Conservation (phyloP, 306 rosid genomes). For the Gleditsia sinensis region DNA sequence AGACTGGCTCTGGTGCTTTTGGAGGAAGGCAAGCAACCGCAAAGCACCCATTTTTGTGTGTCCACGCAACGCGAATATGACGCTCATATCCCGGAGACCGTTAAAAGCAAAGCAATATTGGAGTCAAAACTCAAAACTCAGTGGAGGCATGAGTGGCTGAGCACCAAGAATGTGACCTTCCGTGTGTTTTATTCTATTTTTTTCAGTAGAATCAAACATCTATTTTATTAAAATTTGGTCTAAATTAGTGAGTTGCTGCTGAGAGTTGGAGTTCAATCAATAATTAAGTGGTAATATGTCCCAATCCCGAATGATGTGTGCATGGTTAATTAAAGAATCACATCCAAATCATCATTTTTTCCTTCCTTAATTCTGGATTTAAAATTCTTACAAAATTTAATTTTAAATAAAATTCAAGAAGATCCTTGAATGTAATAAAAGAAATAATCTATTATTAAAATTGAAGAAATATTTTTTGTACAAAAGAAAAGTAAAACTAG, state of each 20-base stretch:
- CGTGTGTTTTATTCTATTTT: neutral
- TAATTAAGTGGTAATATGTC: neutral
- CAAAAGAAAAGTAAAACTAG: too few species aligned
- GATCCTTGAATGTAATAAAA: too few species aligned
- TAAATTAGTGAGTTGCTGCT: constrained; percentile 15
- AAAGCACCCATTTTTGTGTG: constrained; percentile 30
- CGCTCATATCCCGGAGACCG: constrained; percentile 21
- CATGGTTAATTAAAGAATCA: too few species aligned
- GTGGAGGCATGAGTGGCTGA: neutral
- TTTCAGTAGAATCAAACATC: neutral
- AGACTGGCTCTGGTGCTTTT: constrained; percentile 27
- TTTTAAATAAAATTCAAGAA: too few species aligned
- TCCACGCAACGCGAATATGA: neutral
- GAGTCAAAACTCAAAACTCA: neutral
- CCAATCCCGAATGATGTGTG: too few species aligned
- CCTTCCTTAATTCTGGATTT: too few species aligned
- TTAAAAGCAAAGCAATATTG: constrained; percentile 27
- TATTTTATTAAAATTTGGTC: neutral
- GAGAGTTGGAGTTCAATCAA: constrained; percentile 26
- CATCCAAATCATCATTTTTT: too few species aligned
- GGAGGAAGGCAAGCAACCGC: constrained; percentile 39
- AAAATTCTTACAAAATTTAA: too few species aligned
- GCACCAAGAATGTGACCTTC: neutral
- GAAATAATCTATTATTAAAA: too few species aligned
- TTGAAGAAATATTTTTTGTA: too few species aligned